Evolutionary conservation across 257 asterid species (phyloP), one percentile per base, ranked within the genome.

Genomic region (Solanum sejunctum): DNA sequence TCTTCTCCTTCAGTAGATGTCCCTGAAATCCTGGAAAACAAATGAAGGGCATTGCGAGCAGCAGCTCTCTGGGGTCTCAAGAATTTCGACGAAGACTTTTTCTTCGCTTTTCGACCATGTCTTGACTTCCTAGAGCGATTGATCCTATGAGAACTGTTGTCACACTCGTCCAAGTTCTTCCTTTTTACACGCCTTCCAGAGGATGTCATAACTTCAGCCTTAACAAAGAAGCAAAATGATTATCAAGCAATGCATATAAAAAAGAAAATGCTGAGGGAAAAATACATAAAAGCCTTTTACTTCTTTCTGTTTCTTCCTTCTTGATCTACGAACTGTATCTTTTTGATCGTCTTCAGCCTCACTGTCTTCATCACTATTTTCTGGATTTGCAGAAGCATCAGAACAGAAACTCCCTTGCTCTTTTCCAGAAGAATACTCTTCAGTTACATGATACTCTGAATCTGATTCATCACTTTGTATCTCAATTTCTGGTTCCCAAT

Each of bases 11-110:
- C 96, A 47, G 91, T 85, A 32, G 97, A 92, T 84, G 96, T 92
- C 84, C 98, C 99, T 3, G 97, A 94, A 84, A 93, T 95, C 85
- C 92, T 93, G 28, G 99, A 93, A 89, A 97, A 95, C 77, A 95
- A 85, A 91, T 94, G 92, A 91, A 95, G 99, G 43, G 99, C 99
- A 86, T 97, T 97, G 88, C 95, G 92, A 16, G 99, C 99, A 85
- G 99, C 99, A 88, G 97, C 98, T 89, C 99, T 92, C 89, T 83
- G 97, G 88, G 99, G 99, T 87, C 99, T 92, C n/a, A 90, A 63
- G 39, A 86, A 90, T 88, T 93, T 94, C 17, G 93, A 92, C 47
- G 92, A 90, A 54, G 93, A 91, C 86, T 85, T 83, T 79, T 87
- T 96, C 86, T 86, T 88, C 5, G 88, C 81, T 90, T 91, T 95